phyloP scores from a whole-genome alignment of 2,329 filamentous ascomycete species.

The Diaporthe aspalathi region DNA sequence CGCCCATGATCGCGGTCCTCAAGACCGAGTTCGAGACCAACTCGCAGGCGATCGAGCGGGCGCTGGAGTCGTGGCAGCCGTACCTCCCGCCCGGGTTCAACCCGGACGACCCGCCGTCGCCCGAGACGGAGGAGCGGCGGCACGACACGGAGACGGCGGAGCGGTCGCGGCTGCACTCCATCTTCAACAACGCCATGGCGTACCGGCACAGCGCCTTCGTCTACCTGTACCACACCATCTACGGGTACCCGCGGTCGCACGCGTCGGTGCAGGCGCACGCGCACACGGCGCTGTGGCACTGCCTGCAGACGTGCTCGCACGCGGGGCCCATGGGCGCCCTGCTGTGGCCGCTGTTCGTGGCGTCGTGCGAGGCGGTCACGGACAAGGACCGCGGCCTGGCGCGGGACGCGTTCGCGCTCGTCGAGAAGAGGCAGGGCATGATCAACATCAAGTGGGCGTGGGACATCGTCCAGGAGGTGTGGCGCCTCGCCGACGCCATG shows the following conservation, averaged over 20 bases:
- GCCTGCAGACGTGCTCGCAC: conserved; percentile 64
- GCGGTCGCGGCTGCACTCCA: conserved; percentile 61
- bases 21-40: conserved; percentile 63
- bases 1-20: conserved; percentile 59
- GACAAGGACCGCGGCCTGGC: conserved; percentile 63
- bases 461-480: conserved; percentile 71
- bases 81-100: conserved; percentile 56
- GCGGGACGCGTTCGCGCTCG: conserved; percentile 61
- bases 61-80: conserved; percentile 67
- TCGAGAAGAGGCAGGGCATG: conserved; percentile 72
- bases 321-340: conserved; percentile 72
- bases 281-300: conserved; percentile 63
- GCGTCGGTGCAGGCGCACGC: conserved; percentile 65
- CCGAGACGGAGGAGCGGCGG: conserved; percentile 36
- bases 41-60: conserved; percentile 65
- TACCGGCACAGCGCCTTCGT: conserved; percentile 70
- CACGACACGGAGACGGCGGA: conserved; percentile 46
- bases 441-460: conserved; percentile 72
- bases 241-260: conserved; percentile 59
- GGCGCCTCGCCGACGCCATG: conserved; percentile 61
- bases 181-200: conserved; percentile 69
- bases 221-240: conserved; percentile 67
- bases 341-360: conserved; percentile 73
- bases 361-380: conserved; percentile 68
- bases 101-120: conserved; percentile 41